Base-by-base conservation (phyloP, 495 filamentous ascomycete species). In the Jackrogersella multiformis region DNA sequence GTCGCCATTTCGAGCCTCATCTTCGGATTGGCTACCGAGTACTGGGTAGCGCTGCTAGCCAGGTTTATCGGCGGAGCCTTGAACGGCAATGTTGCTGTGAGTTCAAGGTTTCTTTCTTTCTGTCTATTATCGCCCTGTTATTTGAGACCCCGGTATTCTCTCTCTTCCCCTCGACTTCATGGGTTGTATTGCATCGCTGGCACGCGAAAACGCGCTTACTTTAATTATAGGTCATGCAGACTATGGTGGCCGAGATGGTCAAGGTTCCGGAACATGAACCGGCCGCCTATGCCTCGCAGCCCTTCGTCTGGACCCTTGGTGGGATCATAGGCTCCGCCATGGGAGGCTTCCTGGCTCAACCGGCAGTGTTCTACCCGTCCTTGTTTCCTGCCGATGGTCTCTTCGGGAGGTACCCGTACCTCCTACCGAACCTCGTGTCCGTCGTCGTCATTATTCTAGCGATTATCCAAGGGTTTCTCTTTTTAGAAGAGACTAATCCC, bases 301-400 rank as follows among this genome's bases (percentile, higher is more conserved):
- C 92, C 5, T 94, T 94, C 71, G 87, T 96, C 30, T 97, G 93
- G 93, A 95, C 90, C 67, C 79, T 97, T 61, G 92, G 92, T 80
- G 87, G 75, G 39, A 93, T 96, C 64, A 80, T 96, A 61, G 92
- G 93, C 9, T 90, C 92, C 51, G 85, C 87, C 42, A 86, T 96
- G 74, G 92, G 92, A 57, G 92, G 92, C 56, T 87, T 89, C 64
- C 81, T 96, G 58, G 91, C 92, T 38, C 85, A 93, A 61, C 92
- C 92, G 30, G 90, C 89, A 65, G 79, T 77, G 46, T 92, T 84
- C 66, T 95, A 92, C 74, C 92, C 93, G 23, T 79, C 71, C 18
- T 35, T 89, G 20, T 97, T 96, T 71, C 72, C 81, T 35, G 82
- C 83, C 58, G 88, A 87, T 54, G 87, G 87, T 5, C 78, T 96